phyloP scores from a whole-genome alignment of 352 stramenopile species.

The Albugo candida region DNA sequence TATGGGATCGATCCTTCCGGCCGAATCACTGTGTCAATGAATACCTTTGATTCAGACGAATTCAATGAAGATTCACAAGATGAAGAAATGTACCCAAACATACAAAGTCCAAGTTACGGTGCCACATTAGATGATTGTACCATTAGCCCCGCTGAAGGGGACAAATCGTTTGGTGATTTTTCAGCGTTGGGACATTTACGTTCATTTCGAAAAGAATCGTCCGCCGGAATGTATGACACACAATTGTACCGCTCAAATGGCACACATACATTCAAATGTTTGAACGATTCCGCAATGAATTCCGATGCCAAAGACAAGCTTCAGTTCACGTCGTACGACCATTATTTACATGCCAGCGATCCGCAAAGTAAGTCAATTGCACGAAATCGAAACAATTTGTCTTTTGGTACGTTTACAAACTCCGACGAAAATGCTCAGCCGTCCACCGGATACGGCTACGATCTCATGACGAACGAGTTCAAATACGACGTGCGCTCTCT shows the following conservation, averaged over 20 bases:
- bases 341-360: slow-evolving; percentile 12
- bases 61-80: slow-evolving; percentile 32
- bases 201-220: slow-evolving; percentile 21
- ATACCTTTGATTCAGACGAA: slow-evolving; percentile 26
- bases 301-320: no score
- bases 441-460: neutral
- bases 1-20: slow-evolving; percentile 48
- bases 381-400: no score
- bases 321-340: slow-evolving; percentile 3
- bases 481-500: slow-evolving; percentile 35
- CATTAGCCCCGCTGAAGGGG: slow-evolving; percentile 23
- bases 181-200: slow-evolving; percentile 21
- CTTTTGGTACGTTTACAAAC: no score
- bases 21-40: slow-evolving; percentile 14
- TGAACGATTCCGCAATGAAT: no score
- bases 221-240: neutral
- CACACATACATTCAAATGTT: no score
- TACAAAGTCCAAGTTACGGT: slow-evolving; percentile 24
- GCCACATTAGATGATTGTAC: slow-evolving; percentile 28
- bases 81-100: slow-evolving; percentile 21
- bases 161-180: slow-evolving; percentile 28
- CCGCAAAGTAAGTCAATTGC: slow-evolving; percentile 1
- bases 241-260: no score
- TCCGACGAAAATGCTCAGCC: neutral
- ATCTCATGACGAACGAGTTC: slow-evolving; percentile 20